Percentiles rank a stretch among this genome's conserved stretches.
Conservation (phyloP, 768 basidiomycete genomes). For the Pluteus cervinus region DNA sequence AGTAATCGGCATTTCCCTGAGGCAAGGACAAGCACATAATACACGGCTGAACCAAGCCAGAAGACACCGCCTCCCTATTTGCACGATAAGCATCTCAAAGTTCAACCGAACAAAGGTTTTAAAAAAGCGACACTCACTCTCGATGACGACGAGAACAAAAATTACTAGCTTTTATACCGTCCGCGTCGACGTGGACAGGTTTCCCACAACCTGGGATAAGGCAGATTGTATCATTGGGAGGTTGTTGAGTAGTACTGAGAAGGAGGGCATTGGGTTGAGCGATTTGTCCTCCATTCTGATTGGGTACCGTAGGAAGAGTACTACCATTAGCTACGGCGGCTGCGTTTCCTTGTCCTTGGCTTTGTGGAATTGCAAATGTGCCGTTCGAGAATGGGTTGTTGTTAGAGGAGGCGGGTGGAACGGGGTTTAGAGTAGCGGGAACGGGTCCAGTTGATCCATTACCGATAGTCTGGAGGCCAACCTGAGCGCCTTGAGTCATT, state of each 20-base stretch:
- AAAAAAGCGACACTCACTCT: conserved; percentile 40
- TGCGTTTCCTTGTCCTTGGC: too few species aligned
- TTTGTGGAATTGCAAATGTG: too few species aligned
- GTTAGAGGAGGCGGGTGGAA: too few species aligned
- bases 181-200: conserved; percentile 48
- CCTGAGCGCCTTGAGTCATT: too few species aligned
- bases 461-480: too few species aligned
- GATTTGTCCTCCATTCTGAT: conserved; percentile 18
- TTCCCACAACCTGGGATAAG: conserved; percentile 54
- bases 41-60: conserved; percentile 46
- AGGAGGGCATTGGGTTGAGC: conserved; percentile 28
- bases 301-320: conserved; percentile 17
- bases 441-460: too few species aligned
- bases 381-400: too few species aligned
- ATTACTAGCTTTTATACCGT: conserved; percentile 42
- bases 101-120: neutral
- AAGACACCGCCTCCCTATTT: conserved; percentile 49
- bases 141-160: conserved; percentile 59
- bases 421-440: too few species aligned
- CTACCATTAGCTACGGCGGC: too few species aligned
- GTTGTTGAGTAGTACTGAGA: conserved; percentile 26
- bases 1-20: conserved; percentile 56
- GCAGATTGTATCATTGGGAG: conserved; percentile 35
- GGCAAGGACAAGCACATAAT: conserved; percentile 62
- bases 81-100: conserved; percentile 1